Evolutionary conservation across 306 rosid species (phyloP).

Genomic region (Sesbania bispinosa): DNA sequence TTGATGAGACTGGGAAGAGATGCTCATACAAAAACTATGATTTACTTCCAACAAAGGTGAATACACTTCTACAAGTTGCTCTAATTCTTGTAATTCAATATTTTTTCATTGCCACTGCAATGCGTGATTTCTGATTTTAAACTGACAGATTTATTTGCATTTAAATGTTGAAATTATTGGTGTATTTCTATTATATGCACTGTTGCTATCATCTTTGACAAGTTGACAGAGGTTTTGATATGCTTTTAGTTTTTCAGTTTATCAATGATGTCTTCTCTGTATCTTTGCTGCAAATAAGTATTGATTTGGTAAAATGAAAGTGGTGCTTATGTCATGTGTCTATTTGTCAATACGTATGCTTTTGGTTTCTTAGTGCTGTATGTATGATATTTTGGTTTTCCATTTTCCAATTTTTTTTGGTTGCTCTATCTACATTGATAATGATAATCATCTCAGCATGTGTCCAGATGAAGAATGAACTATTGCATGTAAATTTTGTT

Average conservation of each 20-base stretch:
- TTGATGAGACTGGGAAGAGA: conserved; percentile 71
- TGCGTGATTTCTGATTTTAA: background rate
- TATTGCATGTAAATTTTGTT: background rate
- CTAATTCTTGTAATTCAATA: background rate
- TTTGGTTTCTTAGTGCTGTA: background rate
- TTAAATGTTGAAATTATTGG: background rate
- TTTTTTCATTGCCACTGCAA: background rate
- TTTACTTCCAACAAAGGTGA: conserved; percentile 83
- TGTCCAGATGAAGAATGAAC: background rate
- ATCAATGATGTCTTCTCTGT: background rate
- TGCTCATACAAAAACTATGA: conserved; percentile 76
- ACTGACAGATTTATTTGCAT: background rate
- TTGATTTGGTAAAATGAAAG: background rate
- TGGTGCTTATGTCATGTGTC: background rate
- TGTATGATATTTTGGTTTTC: background rate
- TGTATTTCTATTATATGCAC: background rate
- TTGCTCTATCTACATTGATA: background rate
- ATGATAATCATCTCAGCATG: background rate
- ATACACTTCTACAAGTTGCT: background rate
- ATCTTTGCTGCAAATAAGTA: too few species aligned
- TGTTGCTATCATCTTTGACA: background rate
- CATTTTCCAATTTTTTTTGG: background rate
- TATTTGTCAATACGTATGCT: background rate
- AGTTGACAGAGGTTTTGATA: conserved; percentile 1
- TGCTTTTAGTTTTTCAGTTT: background rate